Percentiles rank a stretch among this genome's conserved stretches.
Conservation (phyloP, 768 basidiomycete species). For the Crucibulum laeve region DNA sequence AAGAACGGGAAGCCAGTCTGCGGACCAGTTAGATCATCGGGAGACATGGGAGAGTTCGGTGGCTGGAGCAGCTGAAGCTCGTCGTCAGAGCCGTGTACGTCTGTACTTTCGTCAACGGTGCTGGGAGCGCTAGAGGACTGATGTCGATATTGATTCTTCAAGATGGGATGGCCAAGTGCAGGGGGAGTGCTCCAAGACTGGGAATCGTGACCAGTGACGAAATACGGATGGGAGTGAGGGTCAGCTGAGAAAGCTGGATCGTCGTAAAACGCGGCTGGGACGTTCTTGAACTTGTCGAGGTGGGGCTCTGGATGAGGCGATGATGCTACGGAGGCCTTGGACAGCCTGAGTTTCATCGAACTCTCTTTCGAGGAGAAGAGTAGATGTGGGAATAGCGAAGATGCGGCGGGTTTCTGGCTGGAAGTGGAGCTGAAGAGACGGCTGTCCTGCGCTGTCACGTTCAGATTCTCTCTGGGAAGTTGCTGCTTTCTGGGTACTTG, state of each 20-base stretch:
- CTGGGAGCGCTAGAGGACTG: background rate
- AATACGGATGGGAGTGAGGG: conserved; percentile 45
- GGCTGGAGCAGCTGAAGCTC: conserved; percentile 24
- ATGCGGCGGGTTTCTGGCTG: background rate
- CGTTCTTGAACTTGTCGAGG: conserved; percentile 13
- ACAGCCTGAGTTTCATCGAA: conserved; percentile 5
- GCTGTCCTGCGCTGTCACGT: background rate
- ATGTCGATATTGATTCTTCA: conserved; percentile 17
- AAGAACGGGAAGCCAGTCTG: conserved; percentile 1
- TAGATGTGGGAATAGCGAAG: background rate
- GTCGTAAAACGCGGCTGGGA: conserved; percentile 29
- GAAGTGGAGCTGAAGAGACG: background rate
- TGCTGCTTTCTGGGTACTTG: too few species aligned
- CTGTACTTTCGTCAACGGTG: conserved; percentile 5
- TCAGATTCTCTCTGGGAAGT: too few species aligned
- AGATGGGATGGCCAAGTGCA: conserved; percentile 25
- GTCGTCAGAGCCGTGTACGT: conserved; percentile 12
- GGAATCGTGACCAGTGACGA: conserved; percentile 23
- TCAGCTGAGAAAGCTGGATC: conserved; percentile 60
- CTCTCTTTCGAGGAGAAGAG: background rate
- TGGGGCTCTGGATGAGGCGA: background rate
- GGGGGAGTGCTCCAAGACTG: conserved; percentile 17
- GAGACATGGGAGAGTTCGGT: conserved; percentile 26
- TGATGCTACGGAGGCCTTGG: conserved; percentile 3
- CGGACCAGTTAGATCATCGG: conserved; percentile 10